Conservation (phyloP, 2,329 filamentous ascomycete species). For the Paecilomyces dactylethromorphus region DNA sequence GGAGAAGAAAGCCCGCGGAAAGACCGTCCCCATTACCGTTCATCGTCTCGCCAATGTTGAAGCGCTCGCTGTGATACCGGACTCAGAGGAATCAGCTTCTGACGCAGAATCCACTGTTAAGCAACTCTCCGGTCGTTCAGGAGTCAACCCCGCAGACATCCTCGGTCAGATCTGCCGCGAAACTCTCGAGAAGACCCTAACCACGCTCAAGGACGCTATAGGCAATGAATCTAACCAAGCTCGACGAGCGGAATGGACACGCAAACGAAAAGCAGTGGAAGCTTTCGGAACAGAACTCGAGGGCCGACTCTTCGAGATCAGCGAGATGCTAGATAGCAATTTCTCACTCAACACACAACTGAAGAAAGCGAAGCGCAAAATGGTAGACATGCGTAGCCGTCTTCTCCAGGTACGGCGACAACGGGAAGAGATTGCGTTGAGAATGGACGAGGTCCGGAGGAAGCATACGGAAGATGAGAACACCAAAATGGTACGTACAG, state of each 20-base stretch:
- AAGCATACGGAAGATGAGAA: constrained; percentile 34
- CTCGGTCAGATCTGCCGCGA: constrained; percentile 46
- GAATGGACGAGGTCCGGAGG: constrained; percentile 43
- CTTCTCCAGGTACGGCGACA: constrained; percentile 43
- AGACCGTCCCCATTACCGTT: constrained; percentile 35
- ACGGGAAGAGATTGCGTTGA: constrained; percentile 43
- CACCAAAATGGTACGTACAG: constrained; percentile 23
- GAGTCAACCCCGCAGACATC: constrained; percentile 47
- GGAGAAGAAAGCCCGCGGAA: constrained; percentile 17
- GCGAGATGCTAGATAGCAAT: constrained; percentile 46
- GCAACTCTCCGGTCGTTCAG: constrained; percentile 13
- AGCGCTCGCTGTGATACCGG: constrained; percentile 17
- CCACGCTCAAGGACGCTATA: constrained; percentile 35
- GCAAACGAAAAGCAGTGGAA: constrained; percentile 42
- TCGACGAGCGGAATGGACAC: constrained; percentile 33
- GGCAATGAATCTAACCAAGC: constrained; percentile 33
- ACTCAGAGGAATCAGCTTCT: constrained; percentile 13
- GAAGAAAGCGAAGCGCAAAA: constrained; percentile 39
- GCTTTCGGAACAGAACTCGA: constrained; percentile 43
- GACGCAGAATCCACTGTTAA: constrained; percentile 23
- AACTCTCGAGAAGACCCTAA: constrained; percentile 40
- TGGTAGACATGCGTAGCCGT: constrained; percentile 39
- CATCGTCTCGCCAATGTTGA: constrained; percentile 32
- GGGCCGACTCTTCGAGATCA: constrained; percentile 45
- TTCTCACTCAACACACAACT: constrained; percentile 40